These are phyloP conservation scores for Tolypocladium album DNA, from an alignment of 2,329 filamentous ascomycete species.

Conservation along the genomic window DNA sequence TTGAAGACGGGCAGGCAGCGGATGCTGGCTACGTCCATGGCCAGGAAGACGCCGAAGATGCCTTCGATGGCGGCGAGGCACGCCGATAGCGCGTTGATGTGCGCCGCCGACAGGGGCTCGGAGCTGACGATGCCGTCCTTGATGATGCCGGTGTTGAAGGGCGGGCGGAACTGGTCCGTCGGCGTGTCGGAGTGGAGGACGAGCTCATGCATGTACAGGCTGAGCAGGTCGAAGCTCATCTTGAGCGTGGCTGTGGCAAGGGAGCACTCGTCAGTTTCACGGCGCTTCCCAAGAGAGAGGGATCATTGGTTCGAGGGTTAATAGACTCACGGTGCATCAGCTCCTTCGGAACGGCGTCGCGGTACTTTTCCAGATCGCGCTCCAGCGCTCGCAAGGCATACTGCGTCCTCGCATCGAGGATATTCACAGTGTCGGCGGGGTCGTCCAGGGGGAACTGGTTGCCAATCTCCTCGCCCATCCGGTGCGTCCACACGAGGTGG, in stretches of 20 bases:
- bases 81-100: slow-evolving; percentile 56
- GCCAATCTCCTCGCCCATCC: slow-evolving; percentile 57
- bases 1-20: slow-evolving; percentile 59
- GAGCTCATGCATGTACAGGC: slow-evolving; percentile 67
- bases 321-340: slow-evolving; percentile 41
- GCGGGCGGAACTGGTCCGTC: slow-evolving; percentile 40
- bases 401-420: slow-evolving; percentile 54
- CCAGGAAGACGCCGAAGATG: slow-evolving; percentile 54
- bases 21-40: slow-evolving; percentile 46
- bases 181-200: slow-evolving; percentile 54
- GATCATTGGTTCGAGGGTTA: not conserved
- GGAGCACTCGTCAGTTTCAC: not conserved
- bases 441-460: slow-evolving; percentile 59
- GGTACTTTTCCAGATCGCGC: slow-evolving; percentile 51
- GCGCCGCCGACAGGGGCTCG: slow-evolving; percentile 34
- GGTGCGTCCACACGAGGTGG: slow-evolving; percentile 48
- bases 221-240: slow-evolving; percentile 55
- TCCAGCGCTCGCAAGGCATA: slow-evolving; percentile 56
- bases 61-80: slow-evolving; percentile 57
- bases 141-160: slow-evolving; percentile 33
- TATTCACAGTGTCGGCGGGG: slow-evolving; percentile 37
- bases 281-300: not conserved
- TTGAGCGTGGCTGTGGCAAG: slow-evolving; percentile 42
- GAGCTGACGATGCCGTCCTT: slow-evolving; percentile 29
- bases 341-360: slow-evolving; percentile 38